Evolutionary conservation across 306 rosid genomes (phyloP), one percentile per base, ranked within the genome.

Genomic region (Trichosanthes cucumerina): DNA sequence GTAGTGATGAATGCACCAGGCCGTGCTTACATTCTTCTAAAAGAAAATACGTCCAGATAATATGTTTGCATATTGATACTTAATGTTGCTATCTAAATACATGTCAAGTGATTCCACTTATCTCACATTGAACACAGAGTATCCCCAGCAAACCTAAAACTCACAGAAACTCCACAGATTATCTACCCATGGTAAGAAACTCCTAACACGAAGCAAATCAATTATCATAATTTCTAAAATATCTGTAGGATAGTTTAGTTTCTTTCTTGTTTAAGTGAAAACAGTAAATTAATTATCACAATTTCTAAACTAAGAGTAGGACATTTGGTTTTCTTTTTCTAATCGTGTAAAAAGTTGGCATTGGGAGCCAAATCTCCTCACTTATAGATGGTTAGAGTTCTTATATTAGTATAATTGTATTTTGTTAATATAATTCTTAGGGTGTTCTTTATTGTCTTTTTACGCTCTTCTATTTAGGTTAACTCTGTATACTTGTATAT

Each of bases 81-180:
- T 64, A 64, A 64, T 36, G 44, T 38, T 66, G 73, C 73, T 18
- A 36, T 66, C 49, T 38, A 66, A 66, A 18, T 38, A n/a, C 14
- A 36, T 9, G 26, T 41, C 49, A 19, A 21, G 18, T 18, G 19
- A 4, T 66, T 66, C 28, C 11, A 18, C 6, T 18, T 18, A 65
- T 65, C 47, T 36, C 72, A 36, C 26, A 21, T 62, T 65, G 47
- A 36, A 65, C n/a, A 62, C 72, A 34, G 23, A 65, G 14, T 63
- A 63, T 34, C 72, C 24, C 46, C 72, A 64, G 47, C 46, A 41
- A 63, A 31, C 72, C 72, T 65, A 47, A 65, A 65, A 65, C 72
- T 34, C 47, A 65, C 46, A 34, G 26, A 65, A 34, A 34, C 38
- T 65, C 47, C 26, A 36, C 28, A 38, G 19, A 65, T 65, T 19